phyloP scores from a whole-genome alignment of 768 basidiomycete species.

The Tephrocybe sp. region DNA sequence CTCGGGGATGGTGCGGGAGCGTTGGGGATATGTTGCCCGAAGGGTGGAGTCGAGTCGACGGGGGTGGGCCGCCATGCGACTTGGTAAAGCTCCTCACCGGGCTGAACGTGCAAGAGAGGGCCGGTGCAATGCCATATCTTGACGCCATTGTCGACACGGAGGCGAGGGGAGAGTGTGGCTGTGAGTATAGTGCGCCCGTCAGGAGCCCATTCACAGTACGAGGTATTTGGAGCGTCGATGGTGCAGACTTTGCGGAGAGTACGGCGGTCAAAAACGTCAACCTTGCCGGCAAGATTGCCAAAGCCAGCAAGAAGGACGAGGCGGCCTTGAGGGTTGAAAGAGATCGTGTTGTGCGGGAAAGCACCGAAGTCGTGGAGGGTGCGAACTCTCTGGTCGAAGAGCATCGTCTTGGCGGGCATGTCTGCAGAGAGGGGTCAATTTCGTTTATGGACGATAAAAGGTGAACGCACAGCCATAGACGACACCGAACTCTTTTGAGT shows the following conservation, averaged over 20 bases:
- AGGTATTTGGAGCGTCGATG: conserved; percentile 92
- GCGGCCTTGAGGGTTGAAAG: conserved; percentile 93
- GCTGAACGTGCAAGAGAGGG: conserved; percentile 80
- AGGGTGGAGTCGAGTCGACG: conserved; percentile 63
- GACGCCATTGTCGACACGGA: conserved; percentile 96
- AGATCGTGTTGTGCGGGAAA: conserved; percentile 87
- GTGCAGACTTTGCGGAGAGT: conserved; percentile 74
- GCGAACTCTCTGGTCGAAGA: conserved; percentile 90
- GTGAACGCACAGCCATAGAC: conserved; percentile 88
- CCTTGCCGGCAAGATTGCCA: conserved; percentile 93
- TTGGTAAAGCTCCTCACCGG: conserved; percentile 89
- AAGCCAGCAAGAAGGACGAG: conserved; percentile 91
- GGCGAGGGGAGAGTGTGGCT: conserved; percentile 90
- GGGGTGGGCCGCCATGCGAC: conserved; percentile 77
- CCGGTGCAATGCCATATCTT: conserved; percentile 96
- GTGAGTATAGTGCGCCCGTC: conserved; percentile 93
- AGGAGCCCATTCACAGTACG: conserved; percentile 93
- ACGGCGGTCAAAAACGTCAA: conserved; percentile 90
- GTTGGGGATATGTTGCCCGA: conserved; percentile 64
- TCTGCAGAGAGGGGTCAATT: conserved; percentile 40
- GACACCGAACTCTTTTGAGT: conserved; percentile 94
- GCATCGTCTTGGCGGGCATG: conserved; percentile 92
- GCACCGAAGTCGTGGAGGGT: conserved; percentile 89
- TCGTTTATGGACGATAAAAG: not conserved
- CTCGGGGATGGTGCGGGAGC: conserved; percentile 67